phyloP scores from a whole-genome alignment of 208 protist genomes.

The Leishmania mexicana region DNA sequence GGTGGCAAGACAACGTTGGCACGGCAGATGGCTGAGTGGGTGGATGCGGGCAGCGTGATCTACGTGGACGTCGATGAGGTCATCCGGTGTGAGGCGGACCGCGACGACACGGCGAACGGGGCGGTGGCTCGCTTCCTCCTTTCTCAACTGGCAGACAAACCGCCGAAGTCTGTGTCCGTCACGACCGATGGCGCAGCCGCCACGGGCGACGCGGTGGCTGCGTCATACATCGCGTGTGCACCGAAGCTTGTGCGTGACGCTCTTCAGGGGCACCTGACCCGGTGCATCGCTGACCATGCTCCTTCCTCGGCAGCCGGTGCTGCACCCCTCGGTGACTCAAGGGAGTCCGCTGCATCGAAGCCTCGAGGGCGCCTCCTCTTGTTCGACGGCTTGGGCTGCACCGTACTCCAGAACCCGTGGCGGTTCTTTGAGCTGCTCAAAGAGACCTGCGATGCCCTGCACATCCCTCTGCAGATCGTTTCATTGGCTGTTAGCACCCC shows the following conservation, averaged over 20 bases:
- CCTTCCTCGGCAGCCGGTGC: not conserved
- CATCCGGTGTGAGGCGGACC: constrained; percentile 54
- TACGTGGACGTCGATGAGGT: constrained; percentile 61
- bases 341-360: not conserved
- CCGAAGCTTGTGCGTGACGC: constrained; percentile 35
- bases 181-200: not conserved
- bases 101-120: constrained; percentile 71
- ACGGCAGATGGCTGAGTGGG: constrained; percentile 28
- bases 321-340: not conserved
- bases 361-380: constrained; percentile 38
- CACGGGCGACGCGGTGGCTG: not conserved
- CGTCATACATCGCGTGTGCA: constrained; percentile 16
- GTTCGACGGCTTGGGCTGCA: constrained; percentile 72
- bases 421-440: constrained; percentile 51
- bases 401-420: constrained; percentile 52
- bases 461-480: constrained; percentile 51
- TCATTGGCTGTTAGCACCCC: constrained; percentile 73
- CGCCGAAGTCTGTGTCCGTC: not conserved
- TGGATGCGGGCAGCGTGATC: constrained; percentile 17
- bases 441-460: constrained; percentile 36
- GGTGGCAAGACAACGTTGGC: constrained; percentile 79
- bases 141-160: constrained; percentile 7
- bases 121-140: constrained; percentile 75
- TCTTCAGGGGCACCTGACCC: constrained; percentile 27
- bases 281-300: constrained; percentile 4